Evolutionary conservation across 371 early-diverging fungal genomes (phyloP).

Genomic region (Lichtheimia hyalospora): DNA sequence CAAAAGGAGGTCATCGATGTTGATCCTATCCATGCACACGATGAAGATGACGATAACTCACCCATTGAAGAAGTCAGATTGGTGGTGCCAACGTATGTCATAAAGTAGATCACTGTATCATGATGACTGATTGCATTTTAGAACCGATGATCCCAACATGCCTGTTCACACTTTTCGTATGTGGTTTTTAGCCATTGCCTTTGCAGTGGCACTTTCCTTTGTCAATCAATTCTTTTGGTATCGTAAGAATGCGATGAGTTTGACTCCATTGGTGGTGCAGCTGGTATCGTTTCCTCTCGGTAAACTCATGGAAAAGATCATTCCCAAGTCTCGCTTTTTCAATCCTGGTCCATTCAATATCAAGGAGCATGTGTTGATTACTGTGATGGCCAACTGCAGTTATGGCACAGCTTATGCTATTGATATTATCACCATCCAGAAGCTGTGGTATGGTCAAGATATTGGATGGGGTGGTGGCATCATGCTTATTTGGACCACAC

Average conservation of each 20-base stretch:
- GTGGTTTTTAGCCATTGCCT: conserved; percentile 66
- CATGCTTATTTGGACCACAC: conserved; percentile 67
- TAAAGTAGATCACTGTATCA: not conserved
- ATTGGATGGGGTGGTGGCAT: conserved; percentile 63
- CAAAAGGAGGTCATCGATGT: too few relatives aligned
- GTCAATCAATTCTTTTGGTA: conserved; percentile 82
- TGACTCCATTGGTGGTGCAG: conserved; percentile 54
- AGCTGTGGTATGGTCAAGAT: conserved; percentile 59
- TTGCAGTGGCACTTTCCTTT: conserved; percentile 61
- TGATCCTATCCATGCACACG: conserved; percentile 1
- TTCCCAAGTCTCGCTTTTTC: conserved; percentile 20
- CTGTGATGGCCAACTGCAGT: conserved; percentile 61
- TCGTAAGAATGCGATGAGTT: conserved; percentile 55
- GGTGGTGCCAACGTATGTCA: conserved; percentile 57
- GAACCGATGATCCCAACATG: conserved; percentile 63
- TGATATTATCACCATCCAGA: conserved; percentile 71
- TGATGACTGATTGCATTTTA: conserved; percentile 18
- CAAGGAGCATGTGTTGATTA: conserved; percentile 85
- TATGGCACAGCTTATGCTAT: conserved; percentile 71
- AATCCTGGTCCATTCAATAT: conserved; percentile 88
- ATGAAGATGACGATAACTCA: conserved; percentile 60
- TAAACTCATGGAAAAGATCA: conserved; percentile 56
- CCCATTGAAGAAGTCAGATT: conserved; percentile 75
- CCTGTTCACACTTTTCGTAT: conserved; percentile 80
- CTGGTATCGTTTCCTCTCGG: conserved; percentile 68